Conservation (phyloP, 805 yeast species). For the Nematodospora valgi region DNA sequence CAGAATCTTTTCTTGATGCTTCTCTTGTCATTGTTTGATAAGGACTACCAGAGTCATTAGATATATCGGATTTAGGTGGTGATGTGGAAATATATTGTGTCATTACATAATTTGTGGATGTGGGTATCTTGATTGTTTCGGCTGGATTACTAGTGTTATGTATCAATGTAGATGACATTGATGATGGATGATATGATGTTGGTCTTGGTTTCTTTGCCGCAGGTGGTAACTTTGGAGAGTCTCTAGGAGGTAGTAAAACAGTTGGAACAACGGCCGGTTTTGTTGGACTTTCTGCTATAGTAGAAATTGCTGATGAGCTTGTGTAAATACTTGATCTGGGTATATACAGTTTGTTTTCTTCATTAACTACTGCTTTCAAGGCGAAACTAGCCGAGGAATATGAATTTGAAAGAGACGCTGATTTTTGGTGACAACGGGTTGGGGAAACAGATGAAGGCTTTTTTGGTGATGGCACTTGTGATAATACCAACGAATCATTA, state of each 20-base stretch:
- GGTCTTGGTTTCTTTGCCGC: slow-evolving; percentile 68
- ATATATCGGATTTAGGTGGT: slow-evolving; percentile 25
- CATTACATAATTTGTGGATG: slow-evolving; percentile 27
- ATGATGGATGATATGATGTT: slow-evolving; percentile 76
- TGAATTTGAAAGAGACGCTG: slow-evolving; percentile 30
- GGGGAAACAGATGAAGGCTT: slow-evolving; percentile 19
- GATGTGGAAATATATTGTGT: slow-evolving; percentile 37
- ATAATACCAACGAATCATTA: slow-evolving; percentile 2
- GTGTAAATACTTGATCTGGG: slow-evolving; percentile 24
- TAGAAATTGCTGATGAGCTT: slow-evolving; percentile 43
- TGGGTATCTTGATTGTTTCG: slow-evolving; percentile 34
- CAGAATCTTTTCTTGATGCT: slow-evolving; percentile 32
- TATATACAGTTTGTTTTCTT: slow-evolving; percentile 33
- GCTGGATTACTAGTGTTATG: slow-evolving; percentile 15
- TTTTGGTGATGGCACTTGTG: slow-evolving; percentile 10
- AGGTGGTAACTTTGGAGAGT: slow-evolving; percentile 39
- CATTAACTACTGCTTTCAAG: slow-evolving; percentile 70
- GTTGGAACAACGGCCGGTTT: slow-evolving; percentile 5
- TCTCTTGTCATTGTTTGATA: slow-evolving; percentile 1
- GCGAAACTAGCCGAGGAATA: slow-evolving; percentile 63
- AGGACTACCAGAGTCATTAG: slow-evolving; percentile 12
- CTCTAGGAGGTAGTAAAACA: slow-evolving; percentile 13
- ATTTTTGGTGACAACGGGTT: slow-evolving; percentile 25
- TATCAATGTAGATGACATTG: slow-evolving; percentile 29
- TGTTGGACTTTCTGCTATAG: slow-evolving; percentile 46